Evolutionary conservation across 768 basidiomycete genomes (phyloP), one percentile per base, ranked within the genome.

Genomic region (Cystofilobasidium capitatum): DNA sequence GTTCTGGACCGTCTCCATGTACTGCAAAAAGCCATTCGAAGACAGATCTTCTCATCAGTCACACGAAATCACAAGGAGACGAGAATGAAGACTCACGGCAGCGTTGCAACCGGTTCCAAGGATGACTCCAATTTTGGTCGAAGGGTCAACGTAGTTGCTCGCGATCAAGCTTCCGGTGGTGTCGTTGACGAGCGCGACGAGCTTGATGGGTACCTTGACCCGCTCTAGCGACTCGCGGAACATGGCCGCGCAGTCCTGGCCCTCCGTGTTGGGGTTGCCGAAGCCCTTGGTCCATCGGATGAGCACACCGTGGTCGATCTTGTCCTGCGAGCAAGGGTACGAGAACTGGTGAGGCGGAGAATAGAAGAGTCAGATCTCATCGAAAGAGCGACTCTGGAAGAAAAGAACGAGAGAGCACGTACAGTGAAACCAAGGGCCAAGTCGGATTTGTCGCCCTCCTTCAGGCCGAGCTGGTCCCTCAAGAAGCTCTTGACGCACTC

Each of bases 281-380:
- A 98, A 98, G 71, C 96, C 96, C 78, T 99, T 99, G n/a, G 96
- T 99, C 96, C 96, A 99, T 22, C 94, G 87, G 73, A 97, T 91
- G 42, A 98, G 86, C 69, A 84, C 83, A 74, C 63, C 35, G 49
- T 45, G 20, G 77, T 98, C 91, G 71, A 99, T 98, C 63, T 84
- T 82, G 44, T 86, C 83, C 82, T 98, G 96, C 89, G 82, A 79
- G 83, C 90, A 94, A 12, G 92, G 92, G 77, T 99, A 98, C 5
- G 91, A 94, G 81, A 98, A 98, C 88, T 79, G 65, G 16, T n/a
- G 35, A 37, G 64, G 2, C 7, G 31, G 17, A 44, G 24, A 3
- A 31, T 0, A 16, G 9, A 40, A n/a, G 42, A 47, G 31, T 24
- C 49, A 36, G 37, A 3, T 7, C 3, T 12, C 2, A n/a, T n/a